Evolutionary conservation across 352 stramenopile species (phyloP), one percentile per base, ranked within the genome.

Genomic region (Globisporangium spinosum): DNA sequence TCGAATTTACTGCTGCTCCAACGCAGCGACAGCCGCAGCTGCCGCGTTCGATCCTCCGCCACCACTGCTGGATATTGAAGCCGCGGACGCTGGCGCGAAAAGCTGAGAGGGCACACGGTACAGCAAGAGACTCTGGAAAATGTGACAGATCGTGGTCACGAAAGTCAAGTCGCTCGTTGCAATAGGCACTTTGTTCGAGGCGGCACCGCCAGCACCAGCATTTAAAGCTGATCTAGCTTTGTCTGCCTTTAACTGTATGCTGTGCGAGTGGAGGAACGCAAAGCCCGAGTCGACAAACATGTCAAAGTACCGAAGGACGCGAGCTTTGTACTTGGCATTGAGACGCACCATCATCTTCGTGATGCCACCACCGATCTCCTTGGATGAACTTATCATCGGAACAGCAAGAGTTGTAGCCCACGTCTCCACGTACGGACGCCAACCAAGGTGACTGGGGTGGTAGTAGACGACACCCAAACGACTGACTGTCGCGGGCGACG

Each of bases 401-500:
- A 78, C 58, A 3, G 58, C 51, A 9, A 91, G 72, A 23, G 68
- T 74, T 2, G 87, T 77, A 12, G 89, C 61, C 84, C 84, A 92
- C 0, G 82, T 78, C 12, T 89, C 76, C 0, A 94, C 81, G 43
- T 80, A 80, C 27, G 87, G 75, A 9, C 73, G 72, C 86, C 87
- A 95, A 0, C 82, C 84, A 2, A 96, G 71, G 35, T 85, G 80
- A 7, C 68, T 71, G 0, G 71, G 71, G 34, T 87, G 78, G 63
- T 98, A 96, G 70, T 98, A 98, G 8, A 98, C 80, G 27, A 98
- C 89, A 40, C 93, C 94, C 12, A 97, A 83, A 2, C 92, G 86
- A 54, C 88, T 97, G 9, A 98, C 92, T 17, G 94, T 98, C 10
- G 94, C 94, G 3, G 94, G 94, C 1, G 90, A 98, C 4, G 94